Base-by-base conservation (phyloP, 768 basidiomycete species). In the Lepiota brunneoincarnata region DNA sequence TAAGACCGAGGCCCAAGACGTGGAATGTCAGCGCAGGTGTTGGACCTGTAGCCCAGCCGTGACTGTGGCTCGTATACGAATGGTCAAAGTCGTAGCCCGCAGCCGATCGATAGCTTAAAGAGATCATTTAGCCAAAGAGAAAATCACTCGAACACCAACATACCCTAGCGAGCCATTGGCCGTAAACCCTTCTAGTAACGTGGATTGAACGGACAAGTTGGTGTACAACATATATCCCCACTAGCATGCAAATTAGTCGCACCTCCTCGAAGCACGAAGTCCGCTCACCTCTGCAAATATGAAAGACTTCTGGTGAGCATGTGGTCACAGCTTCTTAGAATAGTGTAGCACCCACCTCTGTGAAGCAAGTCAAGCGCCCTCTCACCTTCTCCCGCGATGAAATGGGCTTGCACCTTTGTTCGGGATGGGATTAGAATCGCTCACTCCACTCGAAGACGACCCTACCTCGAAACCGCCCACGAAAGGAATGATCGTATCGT, bases 211-310 rank as follows among this genome's bases (percentile, higher is more conserved):
- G 3, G 76, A 79, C 31, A 80, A 64, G 48, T 77, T 74, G 12
- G 80, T 83, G 62, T 75, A 75, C 3, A 84, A 67, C 68, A 83
- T 82, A 64, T 81, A 84, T 2, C 82, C 82, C 82, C 82, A 84
- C 53, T 50, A 23, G 37, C 38, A 24, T 10, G 12, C 24, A 9
- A 11, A 26, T 40, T 15, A 50, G 35, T 31, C 39, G 4, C 15
- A 24, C 15, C 26, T 7, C 23, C 24, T n/a, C 14, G 20, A 26
- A 11, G 31, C 21, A 12, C 17, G 21, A 26, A n/a, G 4, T 9
- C 20, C 35, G 4, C 50, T 40, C 26, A 54, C 53, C 53, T 54
- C 53, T 54, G 20, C n/a, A 3, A 18, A 21, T 15, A 9, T 9
- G n/a, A 17, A 21, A 20, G 12, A 14, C 6, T 5, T 17, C n/a